These are phyloP conservation scores for Iberis pinnata DNA, from an alignment of 345 rosid species.

Conservation along the genomic window DNA sequence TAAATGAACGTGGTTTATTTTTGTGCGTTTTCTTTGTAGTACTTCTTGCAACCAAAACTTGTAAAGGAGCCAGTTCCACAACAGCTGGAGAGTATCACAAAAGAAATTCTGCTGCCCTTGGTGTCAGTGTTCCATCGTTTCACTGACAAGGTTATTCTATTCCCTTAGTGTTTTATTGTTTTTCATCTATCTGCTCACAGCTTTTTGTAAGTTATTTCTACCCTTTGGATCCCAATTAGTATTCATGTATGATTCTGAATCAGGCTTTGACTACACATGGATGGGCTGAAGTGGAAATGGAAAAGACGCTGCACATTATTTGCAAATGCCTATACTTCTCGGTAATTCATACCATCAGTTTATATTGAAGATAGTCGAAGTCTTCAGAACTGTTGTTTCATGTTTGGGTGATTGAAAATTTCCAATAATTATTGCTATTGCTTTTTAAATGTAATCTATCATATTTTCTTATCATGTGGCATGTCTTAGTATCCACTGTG, in stretches of 20 bases:
- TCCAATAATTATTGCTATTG: background rate
- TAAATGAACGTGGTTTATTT: background rate
- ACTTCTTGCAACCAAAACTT: constrained; percentile 75
- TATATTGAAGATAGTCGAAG: constrained; percentile 3
- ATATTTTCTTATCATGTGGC: constrained; percentile 9
- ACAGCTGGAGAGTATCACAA: constrained; percentile 58
- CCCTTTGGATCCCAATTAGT: constrained; percentile 7
- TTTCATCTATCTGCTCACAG: constrained; percentile 6
- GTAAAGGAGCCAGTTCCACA: constrained; percentile 75
- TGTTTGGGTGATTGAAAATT: constrained; percentile 16
- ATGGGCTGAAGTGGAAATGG: constrained; percentile 39
- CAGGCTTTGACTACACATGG: constrained; percentile 44
- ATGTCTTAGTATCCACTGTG: constrained; percentile 22
- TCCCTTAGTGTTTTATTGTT: constrained; percentile 10
- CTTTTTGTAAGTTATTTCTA: constrained; percentile 8
- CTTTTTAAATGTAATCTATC: background rate
- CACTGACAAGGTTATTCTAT: constrained; percentile 51
- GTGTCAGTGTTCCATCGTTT: constrained; percentile 49
- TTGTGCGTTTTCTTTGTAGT: constrained; percentile 40
- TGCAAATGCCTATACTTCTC: constrained; percentile 76
- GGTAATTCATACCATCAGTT: constrained; percentile 40
- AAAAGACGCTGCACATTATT: constrained; percentile 51
- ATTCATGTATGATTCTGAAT: constrained; percentile 30
- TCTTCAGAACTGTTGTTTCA: constrained; percentile 14
- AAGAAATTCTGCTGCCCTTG: constrained; percentile 63